phyloP scores from a whole-genome alignment of 352 stramenopile genomes.

The Elongisporangium anandrum region DNA sequence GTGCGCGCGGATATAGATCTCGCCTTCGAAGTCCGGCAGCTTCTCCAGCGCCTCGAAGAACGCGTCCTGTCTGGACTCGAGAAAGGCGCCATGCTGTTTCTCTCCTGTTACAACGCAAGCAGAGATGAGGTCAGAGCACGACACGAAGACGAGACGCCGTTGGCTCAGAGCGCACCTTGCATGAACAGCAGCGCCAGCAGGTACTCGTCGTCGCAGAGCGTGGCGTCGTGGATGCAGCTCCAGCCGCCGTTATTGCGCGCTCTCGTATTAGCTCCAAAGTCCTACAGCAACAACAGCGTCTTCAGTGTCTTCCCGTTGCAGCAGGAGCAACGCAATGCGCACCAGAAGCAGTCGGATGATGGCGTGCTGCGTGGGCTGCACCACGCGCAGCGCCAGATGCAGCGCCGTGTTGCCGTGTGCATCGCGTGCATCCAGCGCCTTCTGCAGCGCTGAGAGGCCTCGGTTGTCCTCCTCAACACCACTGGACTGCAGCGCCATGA shows the following conservation, averaged over 20 bases:
- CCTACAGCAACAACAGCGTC: slow-evolving; percentile 16
- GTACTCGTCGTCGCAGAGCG: slow-evolving; percentile 72
- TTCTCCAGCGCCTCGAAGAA: slow-evolving; percentile 61
- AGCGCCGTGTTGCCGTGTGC: slow-evolving; percentile 60
- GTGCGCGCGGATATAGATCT: slow-evolving; percentile 74
- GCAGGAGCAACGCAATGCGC: slow-evolving; percentile 5
- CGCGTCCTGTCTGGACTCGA: slow-evolving; percentile 43
- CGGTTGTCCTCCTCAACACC: slow-evolving; percentile 5
- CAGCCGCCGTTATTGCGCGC: slow-evolving; percentile 47
- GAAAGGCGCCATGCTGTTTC: slow-evolving; percentile 45
- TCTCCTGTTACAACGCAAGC: slow-evolving; percentile 21
- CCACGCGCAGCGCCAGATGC: slow-evolving; percentile 64
- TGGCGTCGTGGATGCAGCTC: slow-evolving; percentile 73
- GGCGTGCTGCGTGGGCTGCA: slow-evolving; percentile 50
- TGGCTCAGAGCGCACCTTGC: slow-evolving; percentile 15
- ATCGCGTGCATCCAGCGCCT: slow-evolving; percentile 54
- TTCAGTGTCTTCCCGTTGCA: too few species aligned
- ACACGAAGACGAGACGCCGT: background rate
- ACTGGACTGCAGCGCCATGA: slow-evolving; percentile 17
- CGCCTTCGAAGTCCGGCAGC: slow-evolving; percentile 73
- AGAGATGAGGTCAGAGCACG: too few species aligned
- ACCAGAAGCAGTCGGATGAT: slow-evolving; percentile 64
- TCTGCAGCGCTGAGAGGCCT: slow-evolving; percentile 16
- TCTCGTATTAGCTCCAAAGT: slow-evolving; percentile 27
- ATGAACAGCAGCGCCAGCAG: slow-evolving; percentile 69